Percentiles rank a stretch among this genome's conserved stretches.
Evolutionary conservation across 495 filamentous ascomycete species (phyloP).

Genomic region (Neurospora tetrasperma): DNA sequence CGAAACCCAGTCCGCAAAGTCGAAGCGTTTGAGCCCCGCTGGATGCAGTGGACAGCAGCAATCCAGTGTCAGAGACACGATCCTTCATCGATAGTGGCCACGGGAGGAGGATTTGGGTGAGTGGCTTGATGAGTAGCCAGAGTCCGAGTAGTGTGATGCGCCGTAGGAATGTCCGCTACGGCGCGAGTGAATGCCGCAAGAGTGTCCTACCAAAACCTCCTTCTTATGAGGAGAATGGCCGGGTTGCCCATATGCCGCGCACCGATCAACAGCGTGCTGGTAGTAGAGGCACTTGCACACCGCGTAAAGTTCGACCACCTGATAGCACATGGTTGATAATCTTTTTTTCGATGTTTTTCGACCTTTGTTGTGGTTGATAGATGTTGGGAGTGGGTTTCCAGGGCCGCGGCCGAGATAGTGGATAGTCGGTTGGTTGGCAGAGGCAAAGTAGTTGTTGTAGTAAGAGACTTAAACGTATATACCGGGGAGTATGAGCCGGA

Average conservation of each 20-base stretch:
- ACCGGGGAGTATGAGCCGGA: not conserved
- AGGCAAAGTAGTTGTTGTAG: not conserved
- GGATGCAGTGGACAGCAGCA: not conserved
- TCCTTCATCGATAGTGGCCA: not conserved
- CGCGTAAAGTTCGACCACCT: constrained; percentile 64
- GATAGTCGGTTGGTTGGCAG: not conserved
- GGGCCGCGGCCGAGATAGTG: not conserved
- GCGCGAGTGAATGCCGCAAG: not conserved
- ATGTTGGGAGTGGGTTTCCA: not conserved
- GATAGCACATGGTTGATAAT: constrained; percentile 52
- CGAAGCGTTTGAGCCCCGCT: not conserved
- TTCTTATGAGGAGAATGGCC: not conserved
- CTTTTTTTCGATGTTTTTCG: not conserved
- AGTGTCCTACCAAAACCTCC: not conserved
- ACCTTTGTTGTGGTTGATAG: not conserved
- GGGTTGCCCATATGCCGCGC: constrained; percentile 46
- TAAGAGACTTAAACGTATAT: not conserved
- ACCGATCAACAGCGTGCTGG: constrained; percentile 66
- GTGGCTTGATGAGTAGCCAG: not conserved
- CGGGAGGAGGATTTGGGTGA: not conserved
- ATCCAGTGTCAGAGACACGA: not conserved
- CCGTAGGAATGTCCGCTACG: not conserved
- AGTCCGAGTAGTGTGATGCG: not conserved
- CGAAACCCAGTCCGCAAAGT: not conserved
- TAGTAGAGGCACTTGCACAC: constrained; percentile 78